Evolutionary conservation across 1,284 basidiomycete species (phyloP), one percentile per base, ranked within the genome.

Genomic region (Tylopilus sp.): DNA sequence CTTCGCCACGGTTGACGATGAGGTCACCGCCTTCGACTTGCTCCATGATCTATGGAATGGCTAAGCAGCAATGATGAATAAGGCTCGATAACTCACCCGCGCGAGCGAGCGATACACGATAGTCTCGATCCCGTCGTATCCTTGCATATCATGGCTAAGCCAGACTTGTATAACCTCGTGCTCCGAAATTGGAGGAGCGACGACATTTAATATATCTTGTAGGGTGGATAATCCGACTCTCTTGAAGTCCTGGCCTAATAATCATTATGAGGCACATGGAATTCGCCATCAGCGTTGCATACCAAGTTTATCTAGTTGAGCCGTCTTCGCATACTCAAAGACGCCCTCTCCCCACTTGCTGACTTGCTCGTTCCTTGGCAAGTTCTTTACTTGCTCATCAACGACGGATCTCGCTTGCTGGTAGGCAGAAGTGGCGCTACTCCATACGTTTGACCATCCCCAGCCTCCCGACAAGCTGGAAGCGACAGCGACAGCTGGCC

Each of bases 151-250:
- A 72, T 99, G 95, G 57, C 88, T 89, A 33, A 99, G 75, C 83
- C 91, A 94, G 6, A 99, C 86, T 66, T 97, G 86, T 52, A 99
- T 91, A 18, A 98, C 92, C 71, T 99, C 97, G 66, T 99, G 96
- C 59, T 94, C 93, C 12, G 94, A 90, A 59, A 99, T 98, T 4
- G 97, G 97, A 23, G 97, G 97, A 0, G 96, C 97, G 44, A 99
- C 96, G 15, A 89, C 95, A 65, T 98, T 97, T 54, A 99, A 73
- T 48, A 99, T 84, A 50, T 96, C 94, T 4, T 83, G 91, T 23
- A 97, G 70, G 1, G 92, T 93, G 7, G 89, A 93, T 52, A 93
- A 71, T 23, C 92, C 92, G 28, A 90, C 87, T 39, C 84, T 80
- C 62, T 86, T 87, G 59, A 96, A 84, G 61, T 95, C 93, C 63